Evolutionary conservation across 371 early-diverging fungal species (phyloP).

Genomic region (Smittium mucronatum): DNA sequence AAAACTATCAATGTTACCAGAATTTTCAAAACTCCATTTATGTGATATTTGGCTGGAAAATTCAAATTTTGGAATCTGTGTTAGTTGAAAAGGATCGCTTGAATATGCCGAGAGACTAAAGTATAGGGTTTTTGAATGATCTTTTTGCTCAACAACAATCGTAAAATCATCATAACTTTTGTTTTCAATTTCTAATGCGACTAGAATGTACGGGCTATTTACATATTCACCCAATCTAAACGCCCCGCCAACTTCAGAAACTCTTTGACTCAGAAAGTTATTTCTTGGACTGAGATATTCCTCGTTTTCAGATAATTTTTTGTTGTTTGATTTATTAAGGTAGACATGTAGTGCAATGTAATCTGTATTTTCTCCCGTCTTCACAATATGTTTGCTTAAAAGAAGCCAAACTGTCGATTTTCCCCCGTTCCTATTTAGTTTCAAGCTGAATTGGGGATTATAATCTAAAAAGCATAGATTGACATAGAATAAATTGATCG

Average conservation of each 20-base stretch:
- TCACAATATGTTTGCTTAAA: slow-evolving; percentile 65
- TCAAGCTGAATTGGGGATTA: background rate
- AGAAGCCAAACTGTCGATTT: slow-evolving; percentile 48
- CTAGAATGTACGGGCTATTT: slow-evolving; percentile 71
- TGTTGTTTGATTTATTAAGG: slow-evolving; percentile 36
- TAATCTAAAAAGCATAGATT: slow-evolving; percentile 13
- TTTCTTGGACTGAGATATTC: slow-evolving; percentile 31
- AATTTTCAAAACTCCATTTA: slow-evolving; percentile 42
- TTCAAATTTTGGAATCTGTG: slow-evolving; percentile 40
- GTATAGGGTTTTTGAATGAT: slow-evolving; percentile 49
- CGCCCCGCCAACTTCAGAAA: slow-evolving; percentile 64
- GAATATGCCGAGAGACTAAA: slow-evolving; percentile 63
- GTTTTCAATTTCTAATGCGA: slow-evolving; percentile 21
- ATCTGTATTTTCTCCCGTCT: slow-evolving; percentile 68
- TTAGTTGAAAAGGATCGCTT: slow-evolving; percentile 46
- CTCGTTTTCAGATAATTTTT: slow-evolving; percentile 5
- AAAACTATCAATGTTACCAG: no score
- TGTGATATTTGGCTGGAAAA: slow-evolving; percentile 35
- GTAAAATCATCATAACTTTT: slow-evolving; percentile 41
- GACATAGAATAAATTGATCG: slow-evolving; percentile 12
- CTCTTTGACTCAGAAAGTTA: slow-evolving; percentile 19
- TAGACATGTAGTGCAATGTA: slow-evolving; percentile 76
- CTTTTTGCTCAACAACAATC: slow-evolving; percentile 66
- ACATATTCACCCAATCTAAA: slow-evolving; percentile 62
- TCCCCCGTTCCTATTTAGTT: slow-evolving; percentile 21